These are phyloP conservation scores for Eutrema heterophyllum DNA, from an alignment of 345 rosid species.

Conservation along the genomic window DNA sequence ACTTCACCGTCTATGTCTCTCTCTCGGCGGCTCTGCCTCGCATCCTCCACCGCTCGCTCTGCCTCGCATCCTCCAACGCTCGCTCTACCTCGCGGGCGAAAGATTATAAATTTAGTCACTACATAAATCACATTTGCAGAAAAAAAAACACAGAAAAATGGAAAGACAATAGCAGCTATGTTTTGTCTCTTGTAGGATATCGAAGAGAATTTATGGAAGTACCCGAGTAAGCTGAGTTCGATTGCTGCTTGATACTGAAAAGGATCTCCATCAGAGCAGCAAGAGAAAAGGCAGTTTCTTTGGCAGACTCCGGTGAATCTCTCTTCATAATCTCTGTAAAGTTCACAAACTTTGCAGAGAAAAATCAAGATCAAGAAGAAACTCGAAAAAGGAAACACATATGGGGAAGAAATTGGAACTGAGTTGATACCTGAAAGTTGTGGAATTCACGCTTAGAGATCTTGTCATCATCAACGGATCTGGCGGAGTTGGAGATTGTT, in stretches of 20 bases:
- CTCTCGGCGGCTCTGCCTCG: too few species aligned
- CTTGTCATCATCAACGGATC: slow-evolving; percentile 40
- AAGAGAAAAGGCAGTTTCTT: slow-evolving; percentile 86
- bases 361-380: slow-evolving; percentile 1
- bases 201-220: slow-evolving; percentile 4
- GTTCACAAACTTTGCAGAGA: slow-evolving; percentile 64
- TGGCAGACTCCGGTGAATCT: slow-evolving; percentile 35
- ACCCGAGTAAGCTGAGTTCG: slow-evolving; percentile 66
- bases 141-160: neutral
- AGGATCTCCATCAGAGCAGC: slow-evolving; percentile 94
- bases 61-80: too few species aligned
- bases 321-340: slow-evolving; percentile 69
- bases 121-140: too few species aligned
- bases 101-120: too few species aligned
- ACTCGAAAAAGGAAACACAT: neutral
- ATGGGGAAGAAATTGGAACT: neutral
- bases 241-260: slow-evolving; percentile 65
- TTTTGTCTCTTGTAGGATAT: neutral
- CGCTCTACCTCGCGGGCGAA: too few species aligned
- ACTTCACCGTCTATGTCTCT: too few species aligned
- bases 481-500: too few species aligned
- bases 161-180: neutral
- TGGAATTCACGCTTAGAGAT: slow-evolving; percentile 68
- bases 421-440: slow-evolving; percentile 57
- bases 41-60: too few species aligned